Evolutionary conservation across 805 yeast species (phyloP).

Genomic region (Metschnikowia lochheadii): DNA sequence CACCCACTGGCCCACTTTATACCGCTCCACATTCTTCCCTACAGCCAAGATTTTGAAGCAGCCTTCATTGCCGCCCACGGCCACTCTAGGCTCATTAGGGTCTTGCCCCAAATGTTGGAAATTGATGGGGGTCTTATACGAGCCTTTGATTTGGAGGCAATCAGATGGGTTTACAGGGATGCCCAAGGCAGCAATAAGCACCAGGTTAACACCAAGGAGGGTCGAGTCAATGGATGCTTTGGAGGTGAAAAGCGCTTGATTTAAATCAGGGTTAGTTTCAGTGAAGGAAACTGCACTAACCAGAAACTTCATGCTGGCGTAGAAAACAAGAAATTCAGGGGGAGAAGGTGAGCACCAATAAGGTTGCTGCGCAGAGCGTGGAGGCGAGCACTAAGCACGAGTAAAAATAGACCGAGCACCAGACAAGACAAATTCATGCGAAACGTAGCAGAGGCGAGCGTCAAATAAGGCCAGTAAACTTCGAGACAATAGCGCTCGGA

Average conservation of each 20-base stretch:
- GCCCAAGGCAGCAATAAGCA: constrained; percentile 68
- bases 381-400: too few species aligned
- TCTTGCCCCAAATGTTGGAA: constrained; percentile 35
- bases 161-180: constrained; percentile 91
- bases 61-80: constrained; percentile 92
- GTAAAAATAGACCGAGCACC: too few species aligned
- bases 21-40: constrained; percentile 48
- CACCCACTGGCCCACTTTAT: constrained; percentile 41
- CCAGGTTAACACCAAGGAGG: constrained; percentile 27
- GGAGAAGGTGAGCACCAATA: too few species aligned
- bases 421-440: too few species aligned
- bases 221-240: constrained; percentile 21
- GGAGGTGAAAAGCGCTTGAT: constrained; percentile 19
- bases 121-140: constrained; percentile 71
- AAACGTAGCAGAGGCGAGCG: too few species aligned
- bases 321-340: background rate
- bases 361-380: too few species aligned
- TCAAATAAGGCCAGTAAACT: too few species aligned
- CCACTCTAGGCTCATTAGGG: constrained; percentile 36
- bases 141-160: constrained; percentile 79
- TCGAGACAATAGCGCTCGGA: too few species aligned
- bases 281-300: constrained; percentile 28
- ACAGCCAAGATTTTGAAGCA: constrained; percentile 76
- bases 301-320: constrained; percentile 9
- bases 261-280: constrained; percentile 19